Evolutionary conservation across 768 basidiomycete species (phyloP), one percentile per base, ranked within the genome.

Genomic region (Lactarius sanguifluus): DNA sequence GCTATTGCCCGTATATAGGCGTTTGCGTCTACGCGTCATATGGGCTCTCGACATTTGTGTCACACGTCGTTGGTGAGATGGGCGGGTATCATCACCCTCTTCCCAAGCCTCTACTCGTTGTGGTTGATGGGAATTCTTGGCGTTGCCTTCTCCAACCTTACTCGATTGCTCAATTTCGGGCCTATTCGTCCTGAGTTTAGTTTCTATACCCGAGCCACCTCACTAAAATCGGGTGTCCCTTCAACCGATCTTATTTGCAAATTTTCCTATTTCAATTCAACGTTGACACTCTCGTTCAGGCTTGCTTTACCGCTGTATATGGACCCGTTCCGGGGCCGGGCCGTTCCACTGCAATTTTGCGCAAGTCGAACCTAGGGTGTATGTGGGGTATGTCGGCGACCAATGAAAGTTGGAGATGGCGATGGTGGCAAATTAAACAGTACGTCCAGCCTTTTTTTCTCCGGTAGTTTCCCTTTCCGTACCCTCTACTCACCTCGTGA

Each of bases 221-320:
- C 43, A 28, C 45, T 32, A 34, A 30, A 55, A 60, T 60, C 28
- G 55, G 41, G 18, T 43, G 36, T 10, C 20, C 32, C 28, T 52
- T 60, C 43, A 34, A 54, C 58, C 45, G 50, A 64, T 47, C 23
- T 6, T 40, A 32, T 45, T 62, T 45, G 50, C 28, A 47, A 58
- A 32, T 45, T 6, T 30, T 12, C 20, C 45, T 36, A 18, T 18
- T 34, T n/a, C 47, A 32, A 36, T 34, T 8, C 34, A 38, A 12
- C 41, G 62, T 59, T 59, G n/a, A 64, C 65, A 25, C 1, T 36
- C 52, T n/a, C 50, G 20, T 61, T 18, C 13, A 96, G 91, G 96
- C 94, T 18, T 99, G 97, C 77, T 98, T 98, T 76, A 92, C 88
- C 18, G 94, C 94, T 7, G 96, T 98, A 5, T 99, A 99, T 76